Evolutionary conservation across 768 basidiomycete species (phyloP).

Genomic region (Boletus tylopilopsis): DNA sequence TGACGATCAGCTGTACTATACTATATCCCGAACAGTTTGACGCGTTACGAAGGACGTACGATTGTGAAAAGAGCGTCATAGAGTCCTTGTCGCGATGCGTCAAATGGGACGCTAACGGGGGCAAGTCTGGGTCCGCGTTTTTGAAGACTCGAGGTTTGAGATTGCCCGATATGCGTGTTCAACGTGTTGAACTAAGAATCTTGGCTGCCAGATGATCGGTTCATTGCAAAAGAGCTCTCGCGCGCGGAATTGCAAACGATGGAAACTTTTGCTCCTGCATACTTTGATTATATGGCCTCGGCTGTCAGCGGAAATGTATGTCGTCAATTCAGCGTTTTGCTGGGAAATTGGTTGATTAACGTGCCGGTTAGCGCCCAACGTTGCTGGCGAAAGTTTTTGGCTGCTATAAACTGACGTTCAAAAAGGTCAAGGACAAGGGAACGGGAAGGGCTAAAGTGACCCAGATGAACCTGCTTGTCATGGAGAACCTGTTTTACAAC

Average conservation of each 20-base stretch:
- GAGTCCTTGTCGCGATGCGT: slow-evolving; percentile 92
- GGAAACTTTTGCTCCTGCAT: slow-evolving; percentile 95
- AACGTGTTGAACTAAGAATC: neutral
- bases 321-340: slow-evolving; percentile 4
- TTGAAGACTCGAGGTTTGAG: slow-evolving; percentile 84
- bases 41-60: slow-evolving; percentile 85
- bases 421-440: slow-evolving; percentile 68
- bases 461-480: slow-evolving; percentile 93
- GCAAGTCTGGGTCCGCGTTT: slow-evolving; percentile 96
- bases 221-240: slow-evolving; percentile 97
- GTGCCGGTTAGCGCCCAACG: slow-evolving; percentile 70
- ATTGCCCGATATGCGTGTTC: neutral
- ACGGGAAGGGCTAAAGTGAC: slow-evolving; percentile 68
- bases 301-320: slow-evolving; percentile 80
- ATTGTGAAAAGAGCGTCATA: slow-evolving; percentile 91
- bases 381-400: slow-evolving; percentile 96
- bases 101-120: slow-evolving; percentile 94
- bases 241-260: slow-evolving; percentile 88
- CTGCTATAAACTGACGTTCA: slow-evolving; percentile 91
- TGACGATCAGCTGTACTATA: slow-evolving; percentile 90
- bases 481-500: slow-evolving; percentile 98
- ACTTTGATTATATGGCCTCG: slow-evolving; percentile 98
- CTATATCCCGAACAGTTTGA: slow-evolving; percentile 98
- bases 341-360: slow-evolving; percentile 4
- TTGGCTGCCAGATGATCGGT: slow-evolving; percentile 76